Evolutionary conservation across 345 rosid species (phyloP), one percentile per base, ranked within the genome.

Genomic region (Citrus hindsii): DNA sequence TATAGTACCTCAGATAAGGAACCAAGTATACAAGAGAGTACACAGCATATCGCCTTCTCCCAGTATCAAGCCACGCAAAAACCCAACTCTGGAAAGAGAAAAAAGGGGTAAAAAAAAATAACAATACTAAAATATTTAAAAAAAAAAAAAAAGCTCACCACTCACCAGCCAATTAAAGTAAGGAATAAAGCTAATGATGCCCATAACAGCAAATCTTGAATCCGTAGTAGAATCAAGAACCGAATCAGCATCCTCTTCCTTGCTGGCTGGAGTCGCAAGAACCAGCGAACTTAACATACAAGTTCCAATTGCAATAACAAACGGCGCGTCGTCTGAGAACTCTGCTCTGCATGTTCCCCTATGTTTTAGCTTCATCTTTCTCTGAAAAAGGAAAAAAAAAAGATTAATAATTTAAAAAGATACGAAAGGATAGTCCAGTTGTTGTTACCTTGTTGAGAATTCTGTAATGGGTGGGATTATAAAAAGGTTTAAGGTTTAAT

Each of bases 21-120:
- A 89, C 89, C 85, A 96, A 83, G 86, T 96, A 96, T 0, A 86
- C 95, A 68, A 91, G 77, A 46, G 99, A 83, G 75, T 90, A 94
- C 21, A 90, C 82, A 24, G 93, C 93, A 75, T 94, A 96, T 18
- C 94, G 93, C 63, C 97, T 84, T 77, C 86, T 92, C 51, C 95
- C 97, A 0, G 98, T 91, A 81, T 96, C 99, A 82, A 94, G 95
- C 97, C 98, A 94, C 21, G 99, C 99, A 80, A 96, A 96, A 24
- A 96, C 89, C 99, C 99, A 96, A 83, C 98, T 86, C 99, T 96
- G 77, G 13, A 28, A 73, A 70, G n/a, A 40, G 51, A n/a, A 76
- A 38, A 71, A 62, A 8, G 9, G 8, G 61, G 69, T 4, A 6
- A 35, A 22, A 30, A 28, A 9, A 69, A 40, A 8, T 2, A 62